Conservation (phyloP, 768 basidiomycete genomes). For the Hydnomerulius pinastri region DNA sequence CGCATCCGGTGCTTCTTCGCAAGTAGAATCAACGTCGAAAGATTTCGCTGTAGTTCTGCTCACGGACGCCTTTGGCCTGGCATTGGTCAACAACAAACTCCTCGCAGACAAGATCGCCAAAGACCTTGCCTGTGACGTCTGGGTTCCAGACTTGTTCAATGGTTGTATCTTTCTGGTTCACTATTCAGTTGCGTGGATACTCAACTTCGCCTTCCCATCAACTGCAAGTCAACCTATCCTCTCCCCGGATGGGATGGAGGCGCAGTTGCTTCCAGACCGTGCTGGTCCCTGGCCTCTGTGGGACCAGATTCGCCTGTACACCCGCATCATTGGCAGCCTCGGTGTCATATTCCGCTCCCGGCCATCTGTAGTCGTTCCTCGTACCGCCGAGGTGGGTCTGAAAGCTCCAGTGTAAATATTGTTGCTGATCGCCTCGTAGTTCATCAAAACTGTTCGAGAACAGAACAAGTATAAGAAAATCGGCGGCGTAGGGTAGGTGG, state of each 20-base stretch:
- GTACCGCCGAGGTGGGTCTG: constrained; percentile 23
- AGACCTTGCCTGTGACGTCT: constrained; percentile 56
- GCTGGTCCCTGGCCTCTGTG: constrained; percentile 24
- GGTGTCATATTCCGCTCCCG: constrained; percentile 23
- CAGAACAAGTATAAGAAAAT: constrained; percentile 42
- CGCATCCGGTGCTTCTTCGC: constrained; percentile 26
- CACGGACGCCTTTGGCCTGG: constrained; percentile 59
- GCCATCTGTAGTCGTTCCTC: constrained; percentile 28
- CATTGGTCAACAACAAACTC: constrained; percentile 53
- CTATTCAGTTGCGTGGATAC: no score
- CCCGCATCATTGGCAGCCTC: constrained; percentile 21
- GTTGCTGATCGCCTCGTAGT: constrained; percentile 21
- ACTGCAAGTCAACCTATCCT: constrained; percentile 31
- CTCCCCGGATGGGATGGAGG: constrained; percentile 26
- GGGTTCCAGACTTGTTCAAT: constrained; percentile 61
- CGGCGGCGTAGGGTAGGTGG: constrained; percentile 43
- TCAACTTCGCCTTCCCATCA: background rate
- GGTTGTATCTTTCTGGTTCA: constrained; percentile 39
- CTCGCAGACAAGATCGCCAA: constrained; percentile 56
- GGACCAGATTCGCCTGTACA: constrained; percentile 18
- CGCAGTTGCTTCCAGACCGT: constrained; percentile 29
- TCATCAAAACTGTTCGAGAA: constrained; percentile 38
- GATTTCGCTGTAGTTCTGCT: constrained; percentile 48
- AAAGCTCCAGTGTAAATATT: background rate
- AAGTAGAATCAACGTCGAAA: background rate